phyloP scores from a whole-genome alignment of 2,329 filamentous ascomycete species.

The Nothomitra cinnamomea region DNA sequence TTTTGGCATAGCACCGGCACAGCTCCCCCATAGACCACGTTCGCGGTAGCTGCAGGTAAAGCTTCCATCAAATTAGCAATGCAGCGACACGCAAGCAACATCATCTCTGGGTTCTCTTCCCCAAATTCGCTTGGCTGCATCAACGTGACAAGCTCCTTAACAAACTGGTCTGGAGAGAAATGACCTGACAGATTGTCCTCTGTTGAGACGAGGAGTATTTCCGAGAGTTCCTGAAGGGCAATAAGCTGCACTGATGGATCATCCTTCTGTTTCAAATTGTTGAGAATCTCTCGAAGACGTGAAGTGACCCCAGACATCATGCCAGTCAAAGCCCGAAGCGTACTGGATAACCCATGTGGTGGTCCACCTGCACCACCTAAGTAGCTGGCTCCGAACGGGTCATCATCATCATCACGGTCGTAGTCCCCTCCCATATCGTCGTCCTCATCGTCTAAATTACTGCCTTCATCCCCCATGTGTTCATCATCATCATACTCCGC shows the following conservation, averaged over 20 bases:
- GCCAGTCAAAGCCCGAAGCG: constrained; percentile 70
- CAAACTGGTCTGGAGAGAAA: constrained; percentile 84
- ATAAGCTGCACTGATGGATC: constrained; percentile 79
- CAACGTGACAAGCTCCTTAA: constrained; percentile 79
- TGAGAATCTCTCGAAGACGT: constrained; percentile 61
- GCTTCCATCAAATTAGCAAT: constrained; percentile 97
- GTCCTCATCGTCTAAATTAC: constrained; percentile 19
- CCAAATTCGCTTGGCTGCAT: constrained; percentile 83
- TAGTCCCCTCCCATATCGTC: constrained; percentile 37
- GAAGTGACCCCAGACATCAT: constrained; percentile 78
- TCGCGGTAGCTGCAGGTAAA: constrained; percentile 76
- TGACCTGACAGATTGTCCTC: constrained; percentile 93
- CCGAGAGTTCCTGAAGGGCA: constrained; percentile 81
- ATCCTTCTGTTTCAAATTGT: constrained; percentile 63
- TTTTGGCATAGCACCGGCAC: constrained; percentile 92
- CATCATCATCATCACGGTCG: constrained; percentile 37
- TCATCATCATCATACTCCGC: constrained; percentile 20
- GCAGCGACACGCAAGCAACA: constrained; percentile 90
- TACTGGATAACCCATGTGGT: constrained; percentile 54
- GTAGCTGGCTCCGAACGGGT: constrained; percentile 40
- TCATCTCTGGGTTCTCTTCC: constrained; percentile 89
- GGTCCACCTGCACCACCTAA: constrained; percentile 51
- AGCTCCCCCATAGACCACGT: constrained; percentile 93
- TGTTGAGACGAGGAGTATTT: constrained; percentile 84
- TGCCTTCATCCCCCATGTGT: constrained; percentile 25